Percentiles rank a stretch among this genome's conserved stretches.
phyloP scores from a whole-genome alignment of 768 basidiomycete genomes.

The Leccinum incarnatum region DNA sequence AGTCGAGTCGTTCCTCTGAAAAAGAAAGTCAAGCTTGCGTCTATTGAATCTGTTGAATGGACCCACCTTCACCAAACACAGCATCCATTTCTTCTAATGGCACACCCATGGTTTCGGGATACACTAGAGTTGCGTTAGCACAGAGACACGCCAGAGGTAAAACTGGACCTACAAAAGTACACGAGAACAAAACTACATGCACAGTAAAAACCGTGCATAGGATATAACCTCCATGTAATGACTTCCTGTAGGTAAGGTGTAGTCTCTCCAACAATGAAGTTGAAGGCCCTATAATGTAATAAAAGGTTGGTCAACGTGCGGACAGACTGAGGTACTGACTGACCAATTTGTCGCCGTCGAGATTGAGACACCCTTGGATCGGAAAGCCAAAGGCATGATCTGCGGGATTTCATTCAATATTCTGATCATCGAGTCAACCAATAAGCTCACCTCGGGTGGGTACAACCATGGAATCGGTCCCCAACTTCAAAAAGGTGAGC shows the following conservation, averaged over 20 bases:
- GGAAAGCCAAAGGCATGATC: constrained; percentile 87
- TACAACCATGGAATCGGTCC: constrained; percentile 88
- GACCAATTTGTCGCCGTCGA: constrained; percentile 85
- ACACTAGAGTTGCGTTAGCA: constrained; percentile 46
- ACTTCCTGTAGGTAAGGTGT: constrained; percentile 85
- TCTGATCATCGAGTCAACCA: neutral
- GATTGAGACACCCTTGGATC: constrained; percentile 94
- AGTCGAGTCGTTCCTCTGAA: constrained; percentile 60
- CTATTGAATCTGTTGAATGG: neutral
- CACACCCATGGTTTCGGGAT: constrained; percentile 84
- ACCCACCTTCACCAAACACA: constrained; percentile 80
- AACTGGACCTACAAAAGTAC: constrained; percentile 64
- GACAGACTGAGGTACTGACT: constrained; percentile 5
- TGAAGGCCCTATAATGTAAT: constrained; percentile 56
- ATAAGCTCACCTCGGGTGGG: constrained; percentile 67
- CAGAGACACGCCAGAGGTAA: neutral
- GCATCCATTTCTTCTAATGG: constrained; percentile 90
- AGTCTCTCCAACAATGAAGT: constrained; percentile 84
- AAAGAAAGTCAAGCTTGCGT: constrained; percentile 17
- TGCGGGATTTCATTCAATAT: constrained; percentile 25
- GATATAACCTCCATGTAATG: constrained; percentile 90
- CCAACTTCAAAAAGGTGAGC: constrained; percentile 45
- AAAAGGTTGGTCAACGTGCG: constrained; percentile 11
- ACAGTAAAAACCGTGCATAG: constrained; percentile 95
- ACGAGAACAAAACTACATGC: constrained; percentile 82